These are phyloP conservation scores for Lipomyces chichibuensis DNA, from an alignment of 805 yeast species.

Conservation along the genomic window DNA sequence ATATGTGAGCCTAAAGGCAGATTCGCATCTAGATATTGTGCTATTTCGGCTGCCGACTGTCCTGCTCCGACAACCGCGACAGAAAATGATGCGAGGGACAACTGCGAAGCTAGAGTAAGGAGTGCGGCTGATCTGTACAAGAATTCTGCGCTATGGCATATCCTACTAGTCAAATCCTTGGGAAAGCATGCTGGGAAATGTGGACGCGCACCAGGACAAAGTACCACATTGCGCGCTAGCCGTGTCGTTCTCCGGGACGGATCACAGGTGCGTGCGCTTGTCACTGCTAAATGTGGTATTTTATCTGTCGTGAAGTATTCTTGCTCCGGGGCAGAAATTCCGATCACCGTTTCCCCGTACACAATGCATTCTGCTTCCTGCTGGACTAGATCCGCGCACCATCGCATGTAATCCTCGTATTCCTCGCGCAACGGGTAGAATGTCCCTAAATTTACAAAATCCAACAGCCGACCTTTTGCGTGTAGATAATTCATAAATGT, in stretches of 20 bases:
- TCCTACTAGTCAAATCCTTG: background rate
- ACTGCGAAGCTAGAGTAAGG: background rate
- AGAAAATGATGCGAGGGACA: background rate
- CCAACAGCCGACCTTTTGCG: conserved; percentile 30
- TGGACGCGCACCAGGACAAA: conserved; percentile 37
- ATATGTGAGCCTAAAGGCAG: conserved; percentile 21
- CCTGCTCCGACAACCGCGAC: conserved; percentile 39
- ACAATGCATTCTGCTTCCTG: conserved; percentile 28
- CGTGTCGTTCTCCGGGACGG: conserved; percentile 4
- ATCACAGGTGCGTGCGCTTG: background rate
- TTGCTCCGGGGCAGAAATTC: conserved; percentile 6
- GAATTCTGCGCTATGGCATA: conserved; percentile 34
- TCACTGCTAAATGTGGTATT: background rate
- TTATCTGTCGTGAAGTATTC: background rate
- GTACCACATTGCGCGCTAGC: conserved; percentile 29
- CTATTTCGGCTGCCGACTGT: conserved; percentile 40
- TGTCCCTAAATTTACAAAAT: conserved; percentile 36
- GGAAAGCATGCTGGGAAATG: conserved; percentile 30
- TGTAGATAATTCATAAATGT: conserved; percentile 38
- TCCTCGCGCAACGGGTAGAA: conserved; percentile 39
- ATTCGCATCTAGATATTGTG: conserved; percentile 16
- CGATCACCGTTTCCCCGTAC: conserved; percentile 29
- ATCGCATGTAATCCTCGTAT: conserved; percentile 38
- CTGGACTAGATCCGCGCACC: conserved; percentile 35
- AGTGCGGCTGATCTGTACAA: conserved; percentile 17